Evolutionary conservation across 1,284 basidiomycete genomes (phyloP).

Genomic region (Quambalaria eucalypti): DNA sequence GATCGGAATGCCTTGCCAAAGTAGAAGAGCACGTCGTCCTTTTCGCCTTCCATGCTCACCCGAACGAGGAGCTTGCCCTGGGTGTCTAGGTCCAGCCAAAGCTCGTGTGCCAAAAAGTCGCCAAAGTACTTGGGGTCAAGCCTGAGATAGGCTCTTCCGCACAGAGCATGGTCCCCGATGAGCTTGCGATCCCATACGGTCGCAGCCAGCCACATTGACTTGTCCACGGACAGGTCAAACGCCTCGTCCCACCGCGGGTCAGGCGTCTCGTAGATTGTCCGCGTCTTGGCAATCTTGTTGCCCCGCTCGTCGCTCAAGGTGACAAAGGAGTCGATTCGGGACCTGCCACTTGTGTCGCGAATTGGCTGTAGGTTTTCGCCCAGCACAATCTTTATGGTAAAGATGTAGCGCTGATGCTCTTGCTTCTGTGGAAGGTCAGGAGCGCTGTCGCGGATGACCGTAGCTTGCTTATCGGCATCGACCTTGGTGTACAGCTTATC

Average conservation of each 20-base stretch:
- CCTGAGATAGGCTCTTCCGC: conserved; percentile 84
- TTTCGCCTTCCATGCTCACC: conserved; percentile 96
- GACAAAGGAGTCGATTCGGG: conserved; percentile 70
- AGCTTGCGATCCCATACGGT: conserved; percentile 83
- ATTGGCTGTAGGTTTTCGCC: conserved; percentile 34
- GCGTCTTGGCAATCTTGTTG: conserved; percentile 80
- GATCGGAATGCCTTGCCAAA: conserved; percentile 92
- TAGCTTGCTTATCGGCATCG: conserved; percentile 77
- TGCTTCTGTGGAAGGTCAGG: conserved; percentile 49
- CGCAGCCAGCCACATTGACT: conserved; percentile 86
- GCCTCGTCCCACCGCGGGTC: conserved; percentile 95
- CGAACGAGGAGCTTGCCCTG: conserved; percentile 67
- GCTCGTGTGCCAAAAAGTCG: conserved; percentile 80
- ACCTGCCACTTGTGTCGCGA: conserved; percentile 14
- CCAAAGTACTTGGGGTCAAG: conserved; percentile 80
- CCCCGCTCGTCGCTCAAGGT: conserved; percentile 89
- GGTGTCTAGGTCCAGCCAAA: conserved; percentile 85
- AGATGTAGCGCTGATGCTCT: conserved; percentile 57
- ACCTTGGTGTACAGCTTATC: conserved; percentile 89
- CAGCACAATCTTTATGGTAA: conserved; percentile 84
- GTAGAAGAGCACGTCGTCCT: conserved; percentile 94
- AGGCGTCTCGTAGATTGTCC: conserved; percentile 85
- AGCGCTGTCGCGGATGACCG: conserved; percentile 51
- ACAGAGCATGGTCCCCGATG: conserved; percentile 60
- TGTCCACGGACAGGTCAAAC: conserved; percentile 75